A percentile compares a stretch with the other conserved stretches of the same genome.
Conservation (phyloP, 2,329 filamentous ascomycete species). For the Clarireedia paspali region DNA sequence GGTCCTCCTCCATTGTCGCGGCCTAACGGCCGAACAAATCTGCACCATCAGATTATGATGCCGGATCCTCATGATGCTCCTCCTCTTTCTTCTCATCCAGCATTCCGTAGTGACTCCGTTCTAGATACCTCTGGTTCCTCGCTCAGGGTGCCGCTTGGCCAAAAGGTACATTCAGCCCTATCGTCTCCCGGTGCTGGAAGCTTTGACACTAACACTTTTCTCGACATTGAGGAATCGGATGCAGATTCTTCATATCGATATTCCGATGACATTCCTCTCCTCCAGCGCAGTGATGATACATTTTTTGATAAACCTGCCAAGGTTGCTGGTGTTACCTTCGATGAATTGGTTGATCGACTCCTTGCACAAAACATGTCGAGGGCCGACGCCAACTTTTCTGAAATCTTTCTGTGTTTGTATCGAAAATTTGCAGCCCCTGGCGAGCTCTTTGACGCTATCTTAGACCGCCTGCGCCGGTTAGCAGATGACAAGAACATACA, state of each 20-base stretch:
- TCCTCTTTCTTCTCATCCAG: slow-evolving; percentile 27
- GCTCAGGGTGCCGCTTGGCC: slow-evolving; percentile 8
- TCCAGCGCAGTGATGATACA: slow-evolving; percentile 59
- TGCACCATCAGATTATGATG: slow-evolving; percentile 23
- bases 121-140: slow-evolving; percentile 16
- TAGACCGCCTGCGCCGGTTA: slow-evolving; percentile 65
- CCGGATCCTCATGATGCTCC: slow-evolving; percentile 26
- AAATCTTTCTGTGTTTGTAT: slow-evolving; percentile 87
- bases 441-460: slow-evolving; percentile 68
- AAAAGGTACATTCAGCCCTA: slow-evolving; percentile 17
- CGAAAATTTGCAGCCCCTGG: slow-evolving; percentile 84
- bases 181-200: slow-evolving; percentile 15
- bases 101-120: slow-evolving; percentile 23
- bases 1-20: slow-evolving; percentile 25
- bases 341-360: slow-evolving; percentile 80
- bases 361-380: slow-evolving; percentile 75
- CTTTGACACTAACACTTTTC: slow-evolving; percentile 21
- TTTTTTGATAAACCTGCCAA: slow-evolving; percentile 47
- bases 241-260: slow-evolving; percentile 58
- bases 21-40: slow-evolving; percentile 28
- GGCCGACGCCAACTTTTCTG: slow-evolving; percentile 79
- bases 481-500: slow-evolving; percentile 58
- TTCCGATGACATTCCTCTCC: slow-evolving; percentile 59
- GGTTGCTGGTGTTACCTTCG: slow-evolving; percentile 47
- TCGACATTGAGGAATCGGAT: slow-evolving; percentile 55